phyloP scores from a whole-genome alignment of 345 rosid genomes.

The Populus simonii region DNA sequence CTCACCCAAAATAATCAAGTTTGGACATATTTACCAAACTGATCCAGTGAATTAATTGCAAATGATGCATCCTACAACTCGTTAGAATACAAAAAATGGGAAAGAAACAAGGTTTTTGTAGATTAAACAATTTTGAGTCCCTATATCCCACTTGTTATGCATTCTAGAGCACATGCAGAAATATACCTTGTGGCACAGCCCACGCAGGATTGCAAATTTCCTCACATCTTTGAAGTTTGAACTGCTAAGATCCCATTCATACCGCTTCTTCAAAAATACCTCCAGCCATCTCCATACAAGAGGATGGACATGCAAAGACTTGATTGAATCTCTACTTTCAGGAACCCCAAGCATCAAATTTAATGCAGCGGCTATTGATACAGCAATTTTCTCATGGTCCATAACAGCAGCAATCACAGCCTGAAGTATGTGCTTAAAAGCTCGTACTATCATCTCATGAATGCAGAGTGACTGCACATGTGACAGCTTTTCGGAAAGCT shows the following conservation, averaged over 20 bases:
- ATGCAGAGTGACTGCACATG: slow-evolving; percentile 95
- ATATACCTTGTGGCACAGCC: slow-evolving; percentile 92
- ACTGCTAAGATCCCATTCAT: slow-evolving; percentile 79
- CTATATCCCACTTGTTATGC: neutral
- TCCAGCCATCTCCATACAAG: slow-evolving; percentile 89
- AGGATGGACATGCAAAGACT: slow-evolving; percentile 51
- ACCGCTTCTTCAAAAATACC: slow-evolving; percentile 81
- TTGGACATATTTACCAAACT: neutral
- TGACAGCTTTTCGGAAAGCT: slow-evolving; percentile 89
- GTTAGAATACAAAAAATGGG: neutral
- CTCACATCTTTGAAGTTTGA: slow-evolving; percentile 78
- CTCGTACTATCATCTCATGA: slow-evolving; percentile 97
- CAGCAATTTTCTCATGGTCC: slow-evolving; percentile 62
- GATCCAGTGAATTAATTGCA: neutral
- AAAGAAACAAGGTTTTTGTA: neutral
- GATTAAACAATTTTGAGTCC: neutral
- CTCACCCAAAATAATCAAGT: neutral
- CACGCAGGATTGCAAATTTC: slow-evolving; percentile 86
- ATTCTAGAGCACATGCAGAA: neutral
- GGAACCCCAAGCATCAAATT: slow-evolving; percentile 92
- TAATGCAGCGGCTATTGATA: slow-evolving; percentile 72
- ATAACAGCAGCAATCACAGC: slow-evolving; percentile 74
- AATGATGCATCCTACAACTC: neutral
- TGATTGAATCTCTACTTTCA: slow-evolving; percentile 42
- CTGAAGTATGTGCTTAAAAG: slow-evolving; percentile 85